Conservation (phyloP, 352 stramenopile species). For the Globisporangium lucens region DNA sequence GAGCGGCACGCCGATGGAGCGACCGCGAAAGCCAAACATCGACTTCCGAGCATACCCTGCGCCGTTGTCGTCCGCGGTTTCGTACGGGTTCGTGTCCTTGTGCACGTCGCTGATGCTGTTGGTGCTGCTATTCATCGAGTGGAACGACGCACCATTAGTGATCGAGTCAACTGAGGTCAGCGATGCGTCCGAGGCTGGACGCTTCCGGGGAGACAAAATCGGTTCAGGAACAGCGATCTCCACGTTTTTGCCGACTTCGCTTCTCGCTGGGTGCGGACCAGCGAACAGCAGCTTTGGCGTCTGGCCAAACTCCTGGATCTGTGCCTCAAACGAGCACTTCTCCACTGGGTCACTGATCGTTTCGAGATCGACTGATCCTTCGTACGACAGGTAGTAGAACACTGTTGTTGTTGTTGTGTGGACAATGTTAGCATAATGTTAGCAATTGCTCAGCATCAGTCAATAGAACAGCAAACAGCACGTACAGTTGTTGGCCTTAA, state of each 20-base stretch:
- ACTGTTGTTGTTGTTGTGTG: constrained; percentile 32
- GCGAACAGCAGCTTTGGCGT: constrained; percentile 79
- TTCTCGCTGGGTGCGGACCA: constrained; percentile 57
- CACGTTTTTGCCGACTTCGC: constrained; percentile 51
- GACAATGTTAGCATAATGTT: not conserved
- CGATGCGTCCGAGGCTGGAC: constrained; percentile 15
- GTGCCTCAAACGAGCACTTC: constrained; percentile 91
- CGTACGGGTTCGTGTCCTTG: constrained; percentile 17
- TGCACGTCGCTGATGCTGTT: constrained; percentile 2
- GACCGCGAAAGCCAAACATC: constrained; percentile 73
- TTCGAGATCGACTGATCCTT: constrained; percentile 84
- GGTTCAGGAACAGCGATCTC: constrained; percentile 46
- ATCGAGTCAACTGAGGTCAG: not conserved
- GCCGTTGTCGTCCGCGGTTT: constrained; percentile 28
- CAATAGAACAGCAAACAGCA: constrained; percentile 10
- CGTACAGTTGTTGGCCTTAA: constrained; percentile 79
- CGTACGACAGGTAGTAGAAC: constrained; percentile 89
- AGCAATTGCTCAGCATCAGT: not conserved
- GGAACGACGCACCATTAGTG: constrained; percentile 4
- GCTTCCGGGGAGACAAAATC: constrained; percentile 31
- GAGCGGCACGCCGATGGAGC: constrained; percentile 61
- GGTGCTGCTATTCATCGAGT: constrained; percentile 6
- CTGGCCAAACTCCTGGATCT: constrained; percentile 93
- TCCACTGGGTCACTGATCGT: constrained; percentile 89
- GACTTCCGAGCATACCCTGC: constrained; percentile 40